A percentile compares a stretch with the other conserved stretches of the same genome.
Evolutionary conservation across 176 grass and related monocot species (phyloP).

Genomic region (Carex parvula): DNA sequence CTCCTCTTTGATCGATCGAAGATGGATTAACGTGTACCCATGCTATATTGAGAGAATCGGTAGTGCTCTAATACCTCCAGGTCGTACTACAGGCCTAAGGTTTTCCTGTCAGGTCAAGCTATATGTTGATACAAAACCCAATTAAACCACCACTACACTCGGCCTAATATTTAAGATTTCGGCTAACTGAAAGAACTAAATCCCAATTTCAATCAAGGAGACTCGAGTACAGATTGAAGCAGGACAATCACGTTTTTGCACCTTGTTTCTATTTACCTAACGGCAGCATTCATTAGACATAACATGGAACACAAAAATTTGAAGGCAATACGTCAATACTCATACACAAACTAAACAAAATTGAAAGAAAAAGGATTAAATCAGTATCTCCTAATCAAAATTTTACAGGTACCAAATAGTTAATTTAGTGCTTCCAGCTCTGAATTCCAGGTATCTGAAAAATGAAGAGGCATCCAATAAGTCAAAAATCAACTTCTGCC

Average conservation of each 20-base stretch:
- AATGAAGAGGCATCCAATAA: neutral
- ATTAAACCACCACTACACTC: too few relatives aligned
- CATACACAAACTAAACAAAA: neutral
- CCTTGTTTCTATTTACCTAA: neutral
- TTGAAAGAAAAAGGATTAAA: neutral
- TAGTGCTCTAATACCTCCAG: too few relatives aligned
- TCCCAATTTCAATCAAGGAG: neutral
- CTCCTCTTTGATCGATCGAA: too few relatives aligned
- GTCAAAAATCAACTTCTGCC: neutral
- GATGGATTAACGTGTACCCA: too few relatives aligned
- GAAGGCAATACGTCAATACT: neutral
- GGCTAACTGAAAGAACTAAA: neutral
- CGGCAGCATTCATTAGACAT: neutral
- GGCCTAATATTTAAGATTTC: neutral
- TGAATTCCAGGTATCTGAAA: slow-evolving; percentile 26
- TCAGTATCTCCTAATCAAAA: neutral
- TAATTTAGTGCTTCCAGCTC: slow-evolving; percentile 29
- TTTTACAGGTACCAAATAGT: neutral
- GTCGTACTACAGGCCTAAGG: too few relatives aligned
- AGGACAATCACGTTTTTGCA: neutral
- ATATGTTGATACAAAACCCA: too few relatives aligned
- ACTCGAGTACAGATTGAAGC: neutral
- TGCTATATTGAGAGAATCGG: too few relatives aligned
- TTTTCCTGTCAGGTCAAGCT: too few relatives aligned
- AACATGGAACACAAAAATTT: neutral